Percentiles rank a stretch among this genome's conserved stretches.
These are phyloP conservation scores for Macadamia tetraphylla DNA, from an alignment of 164 flowering plant species.

Conservation along the genomic window DNA sequence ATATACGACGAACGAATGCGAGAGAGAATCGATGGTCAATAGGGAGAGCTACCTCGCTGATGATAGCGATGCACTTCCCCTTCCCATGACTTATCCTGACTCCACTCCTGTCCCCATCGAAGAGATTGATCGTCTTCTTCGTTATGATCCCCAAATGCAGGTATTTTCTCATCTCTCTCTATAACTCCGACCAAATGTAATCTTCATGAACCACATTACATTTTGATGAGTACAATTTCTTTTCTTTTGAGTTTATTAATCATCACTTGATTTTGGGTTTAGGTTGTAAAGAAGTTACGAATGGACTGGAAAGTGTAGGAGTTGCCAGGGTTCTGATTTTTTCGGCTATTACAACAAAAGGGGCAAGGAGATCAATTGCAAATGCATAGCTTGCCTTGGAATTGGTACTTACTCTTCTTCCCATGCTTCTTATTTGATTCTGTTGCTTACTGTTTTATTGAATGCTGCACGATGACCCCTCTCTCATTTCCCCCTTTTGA, in stretches of 20 bases:
- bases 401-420: conserved; percentile 46
- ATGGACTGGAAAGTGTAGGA: conserved; percentile 96
- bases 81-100: conserved; percentile 89
- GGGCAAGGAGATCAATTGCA: conserved; percentile 79
- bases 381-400: conserved; percentile 92
- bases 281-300: conserved; percentile 92
- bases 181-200: neutral
- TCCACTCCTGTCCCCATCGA: conserved; percentile 69
- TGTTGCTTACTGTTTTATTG: neutral
- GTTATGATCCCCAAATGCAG: conserved; percentile 67
- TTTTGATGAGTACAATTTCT: neutral
- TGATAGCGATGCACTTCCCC: conserved; percentile 72
- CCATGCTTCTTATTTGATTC: conserved; percentile 2
- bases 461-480: neutral
- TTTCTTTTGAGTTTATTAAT: neutral
- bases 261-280: conserved; percentile 9
- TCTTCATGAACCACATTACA: neutral
- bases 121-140: conserved; percentile 65
- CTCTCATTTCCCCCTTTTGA: too few relatives aligned
- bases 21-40: conserved; percentile 62
- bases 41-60: conserved; percentile 81
- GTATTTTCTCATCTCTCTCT: conserved; percentile 20
- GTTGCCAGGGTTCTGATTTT: conserved; percentile 88
- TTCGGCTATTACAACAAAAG: conserved; percentile 80
- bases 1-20: conserved; percentile 41